Conservation (phyloP, 164 flowering plant genomes). For the Berberis thunbergii region DNA sequence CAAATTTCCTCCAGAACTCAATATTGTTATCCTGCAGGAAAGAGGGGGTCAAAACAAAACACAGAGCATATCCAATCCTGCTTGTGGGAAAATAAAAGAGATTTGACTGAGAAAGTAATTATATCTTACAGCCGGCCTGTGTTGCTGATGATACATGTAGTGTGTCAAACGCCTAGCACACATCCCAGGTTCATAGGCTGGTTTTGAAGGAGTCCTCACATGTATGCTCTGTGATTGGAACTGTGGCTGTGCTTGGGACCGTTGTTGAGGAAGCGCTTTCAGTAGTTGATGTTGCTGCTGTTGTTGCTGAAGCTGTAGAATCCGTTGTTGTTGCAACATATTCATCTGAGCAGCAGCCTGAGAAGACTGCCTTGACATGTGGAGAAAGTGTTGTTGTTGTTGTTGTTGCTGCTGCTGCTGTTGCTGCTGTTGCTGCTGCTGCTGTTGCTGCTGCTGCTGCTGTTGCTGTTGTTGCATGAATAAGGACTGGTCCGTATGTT, state of each 20-base stretch:
- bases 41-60: slow-evolving; percentile 3
- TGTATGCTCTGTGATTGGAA: slow-evolving; percentile 62
- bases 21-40: slow-evolving; percentile 79
- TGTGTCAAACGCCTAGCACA: slow-evolving; percentile 83
- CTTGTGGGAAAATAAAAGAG: neutral
- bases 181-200: slow-evolving; percentile 82
- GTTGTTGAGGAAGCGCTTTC: slow-evolving; percentile 65
- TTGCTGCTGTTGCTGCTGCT: too few relatives aligned
- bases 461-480: slow-evolving; percentile 70
- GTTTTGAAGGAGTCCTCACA: slow-evolving; percentile 51
- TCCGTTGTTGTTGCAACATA: slow-evolving; percentile 67
- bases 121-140: slow-evolving; percentile 69
- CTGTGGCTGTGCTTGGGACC: slow-evolving; percentile 53
- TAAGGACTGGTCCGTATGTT: slow-evolving; percentile 65
- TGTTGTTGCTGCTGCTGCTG: too few relatives aligned
- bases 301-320: slow-evolving; percentile 49
- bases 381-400: slow-evolving; percentile 36
- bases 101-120: neutral
- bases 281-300: slow-evolving; percentile 50
- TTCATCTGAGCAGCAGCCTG: slow-evolving; percentile 64
- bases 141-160: slow-evolving; percentile 90
- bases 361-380: slow-evolving; percentile 65
- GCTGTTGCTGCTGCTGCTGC: too few relatives aligned
- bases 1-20: slow-evolving; percentile 98
- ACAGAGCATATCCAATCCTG: neutral